A percentile compares a stretch with the other conserved stretches of the same genome.
These are phyloP conservation scores for Tricholoma matsutake DNA, from an alignment of 768 basidiomycete species.

Conservation along the genomic window DNA sequence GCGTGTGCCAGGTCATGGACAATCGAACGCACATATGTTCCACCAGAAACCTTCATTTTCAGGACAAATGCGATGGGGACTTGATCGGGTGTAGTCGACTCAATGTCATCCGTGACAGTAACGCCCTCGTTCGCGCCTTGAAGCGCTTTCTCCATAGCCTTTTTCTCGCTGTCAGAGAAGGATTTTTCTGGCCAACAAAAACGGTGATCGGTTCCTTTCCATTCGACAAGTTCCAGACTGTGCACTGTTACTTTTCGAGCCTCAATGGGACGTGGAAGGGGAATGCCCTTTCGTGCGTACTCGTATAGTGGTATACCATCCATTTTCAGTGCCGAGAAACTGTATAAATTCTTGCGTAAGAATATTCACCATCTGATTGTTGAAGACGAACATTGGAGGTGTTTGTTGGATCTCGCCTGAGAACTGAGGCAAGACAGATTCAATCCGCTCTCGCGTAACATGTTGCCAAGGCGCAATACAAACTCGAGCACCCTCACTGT, in stretches of 20 bases:
- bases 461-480: constrained; percentile 78
- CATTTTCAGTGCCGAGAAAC: constrained; percentile 99
- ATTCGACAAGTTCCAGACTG: constrained; percentile 73
- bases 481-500: constrained; percentile 83
- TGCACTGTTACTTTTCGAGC: constrained; percentile 79
- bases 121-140: constrained; percentile 42
- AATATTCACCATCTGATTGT: neutral
- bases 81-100: constrained; percentile 27
- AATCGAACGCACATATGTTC: constrained; percentile 95
- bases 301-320: constrained; percentile 94
- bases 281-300: constrained; percentile 88
- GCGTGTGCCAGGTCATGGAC: constrained; percentile 89
- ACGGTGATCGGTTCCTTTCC: constrained; percentile 71
- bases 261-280: constrained; percentile 93
- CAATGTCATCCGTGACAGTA: constrained; percentile 39
- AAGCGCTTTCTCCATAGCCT: constrained; percentile 65
- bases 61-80: constrained; percentile 79
- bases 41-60: constrained; percentile 91
- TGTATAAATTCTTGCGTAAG: constrained; percentile 27
- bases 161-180: constrained; percentile 65
- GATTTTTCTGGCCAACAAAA: constrained; percentile 75
- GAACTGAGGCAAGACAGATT: constrained; percentile 67
- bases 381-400: constrained; percentile 76
- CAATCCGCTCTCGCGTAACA: constrained; percentile 75
- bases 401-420: constrained; percentile 85